Evolutionary conservation across 805 yeast genomes (phyloP), one percentile per base, ranked within the genome.

Genomic region (Sungouiella thailandica): DNA sequence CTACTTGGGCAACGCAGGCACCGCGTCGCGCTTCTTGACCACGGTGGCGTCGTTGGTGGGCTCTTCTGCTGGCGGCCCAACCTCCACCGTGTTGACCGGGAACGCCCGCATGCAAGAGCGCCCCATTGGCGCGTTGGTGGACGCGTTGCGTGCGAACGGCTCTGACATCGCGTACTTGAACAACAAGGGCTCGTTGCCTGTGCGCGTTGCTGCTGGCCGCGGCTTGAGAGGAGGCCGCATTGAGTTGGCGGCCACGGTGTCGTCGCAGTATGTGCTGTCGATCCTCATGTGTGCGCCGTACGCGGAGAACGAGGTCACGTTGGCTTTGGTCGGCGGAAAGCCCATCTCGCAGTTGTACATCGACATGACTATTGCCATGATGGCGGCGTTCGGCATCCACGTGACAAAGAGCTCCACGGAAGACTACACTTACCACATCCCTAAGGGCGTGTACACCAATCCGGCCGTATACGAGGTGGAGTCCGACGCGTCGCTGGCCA

Each of bases 271-370:
- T 51, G 98, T 93, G 29, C 89, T 97, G 1, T 90, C 97, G 0
- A 74, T 93, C 36, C 73, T 93, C 52, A 88, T 93, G 96, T 85
- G 96, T 61, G 97, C 98, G 23, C 98, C 98, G 31, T 93, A 89
- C 54, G 97, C 97, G 8, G 62, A 78, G 37, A 72, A 76, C 36
- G 95, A 96, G 5, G 95, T 90, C 19, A 87, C 95, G 7, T 73
- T 93, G 53, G 65, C 90, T 7, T 71, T 93, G 40, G 89, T 84
- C 14, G 98, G 97, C 20, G 98, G 98, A 25, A 89, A 89, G 58
- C 98, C 98, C 45, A 86, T 93, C 40, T 90, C 97, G 10, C 94
- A 87, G 57, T 71, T 90, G 47, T 93, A 93, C 70, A 88, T 93
- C 44, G 96, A 89, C 54, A 93, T 93, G 98, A 93, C 98, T 3